Conservation (phyloP, 768 basidiomycete species). For the Russula vinacea region DNA sequence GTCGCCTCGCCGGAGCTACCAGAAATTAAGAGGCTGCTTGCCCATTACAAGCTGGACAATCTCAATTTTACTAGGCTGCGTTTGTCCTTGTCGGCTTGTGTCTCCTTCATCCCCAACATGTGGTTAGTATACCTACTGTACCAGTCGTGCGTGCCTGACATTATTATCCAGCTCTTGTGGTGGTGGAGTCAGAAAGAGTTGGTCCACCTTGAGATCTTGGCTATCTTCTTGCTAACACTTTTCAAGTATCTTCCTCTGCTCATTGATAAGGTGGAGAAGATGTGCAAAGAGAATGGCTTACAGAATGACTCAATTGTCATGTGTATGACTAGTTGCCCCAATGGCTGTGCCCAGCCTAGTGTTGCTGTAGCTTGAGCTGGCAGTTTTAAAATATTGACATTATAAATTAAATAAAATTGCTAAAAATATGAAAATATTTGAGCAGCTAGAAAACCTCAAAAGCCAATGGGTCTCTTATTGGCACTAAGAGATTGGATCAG, state of each 20-base stretch:
- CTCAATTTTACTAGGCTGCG: slow-evolving; percentile 73
- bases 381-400: too few species aligned
- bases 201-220: slow-evolving; percentile 32
- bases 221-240: slow-evolving; percentile 2
- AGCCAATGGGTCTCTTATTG: too few species aligned
- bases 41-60: slow-evolving; percentile 88
- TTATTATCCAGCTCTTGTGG: slow-evolving; percentile 52
- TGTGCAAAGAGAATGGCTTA: slow-evolving; percentile 90
- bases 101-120: slow-evolving; percentile 98
- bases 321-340: slow-evolving; percentile 98
- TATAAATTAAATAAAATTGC: too few species aligned
- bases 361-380: too few species aligned
- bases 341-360: too few species aligned
- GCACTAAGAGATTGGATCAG: too few species aligned
- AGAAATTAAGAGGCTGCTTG: slow-evolving; percentile 72
- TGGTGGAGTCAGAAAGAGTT: slow-evolving; percentile 75
- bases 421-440: too few species aligned
- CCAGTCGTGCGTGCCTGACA: slow-evolving; percentile 3
- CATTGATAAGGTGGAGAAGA: slow-evolving; percentile 90
- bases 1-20: slow-evolving; percentile 69
- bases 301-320: slow-evolving; percentile 94
- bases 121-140: slow-evolving; percentile 41
- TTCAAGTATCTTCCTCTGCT: slow-evolving; percentile 88
- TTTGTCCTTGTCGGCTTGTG: slow-evolving; percentile 91
- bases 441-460: too few species aligned